Percentiles rank a stretch among this genome's conserved stretches.
Evolutionary conservation across 176 grass and related monocot species (phyloP).

Genomic region (Calamus simplicifolius): DNA sequence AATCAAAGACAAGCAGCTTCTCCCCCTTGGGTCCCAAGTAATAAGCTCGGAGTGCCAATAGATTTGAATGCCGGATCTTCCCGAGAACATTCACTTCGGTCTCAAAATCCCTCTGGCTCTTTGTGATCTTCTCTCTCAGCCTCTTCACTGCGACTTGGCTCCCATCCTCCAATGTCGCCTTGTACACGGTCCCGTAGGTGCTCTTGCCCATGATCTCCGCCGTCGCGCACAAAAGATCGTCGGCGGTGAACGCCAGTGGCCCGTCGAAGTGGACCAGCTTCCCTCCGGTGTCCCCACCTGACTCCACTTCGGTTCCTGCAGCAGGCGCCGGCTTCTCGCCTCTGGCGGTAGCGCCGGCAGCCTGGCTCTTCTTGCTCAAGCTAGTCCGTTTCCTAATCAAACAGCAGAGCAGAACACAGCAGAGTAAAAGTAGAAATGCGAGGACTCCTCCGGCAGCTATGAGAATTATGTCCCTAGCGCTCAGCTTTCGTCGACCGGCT

Average conservation of each 20-base stretch:
- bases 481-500: constrained; percentile 8
- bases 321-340: constrained; percentile 34
- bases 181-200: constrained; percentile 68
- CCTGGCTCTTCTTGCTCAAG: constrained; percentile 20
- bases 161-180: constrained; percentile 62
- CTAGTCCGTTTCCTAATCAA: constrained; percentile 24
- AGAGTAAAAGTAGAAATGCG: constrained; percentile 48
- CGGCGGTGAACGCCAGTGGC: constrained; percentile 54
- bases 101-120: constrained; percentile 64
- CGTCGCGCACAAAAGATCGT: constrained; percentile 64
- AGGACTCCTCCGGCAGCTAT: constrained; percentile 38
- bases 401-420: constrained; percentile 59
- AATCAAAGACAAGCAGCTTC: constrained; percentile 70
- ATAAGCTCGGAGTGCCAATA: constrained; percentile 42
- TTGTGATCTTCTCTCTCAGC: constrained; percentile 71
- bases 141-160: constrained; percentile 60
- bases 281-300: constrained; percentile 48
- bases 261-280: constrained; percentile 79
- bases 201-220: constrained; percentile 70
- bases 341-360: neutral
- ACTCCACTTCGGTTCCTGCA: constrained; percentile 18
- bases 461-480: constrained; percentile 37
- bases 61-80: constrained; percentile 38
- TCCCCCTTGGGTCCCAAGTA: constrained; percentile 72
- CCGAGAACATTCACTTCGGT: constrained; percentile 43